Base-by-base conservation (phyloP, 2,329 filamentous ascomycete genomes). In the Ceratocystis alfenasii region DNA sequence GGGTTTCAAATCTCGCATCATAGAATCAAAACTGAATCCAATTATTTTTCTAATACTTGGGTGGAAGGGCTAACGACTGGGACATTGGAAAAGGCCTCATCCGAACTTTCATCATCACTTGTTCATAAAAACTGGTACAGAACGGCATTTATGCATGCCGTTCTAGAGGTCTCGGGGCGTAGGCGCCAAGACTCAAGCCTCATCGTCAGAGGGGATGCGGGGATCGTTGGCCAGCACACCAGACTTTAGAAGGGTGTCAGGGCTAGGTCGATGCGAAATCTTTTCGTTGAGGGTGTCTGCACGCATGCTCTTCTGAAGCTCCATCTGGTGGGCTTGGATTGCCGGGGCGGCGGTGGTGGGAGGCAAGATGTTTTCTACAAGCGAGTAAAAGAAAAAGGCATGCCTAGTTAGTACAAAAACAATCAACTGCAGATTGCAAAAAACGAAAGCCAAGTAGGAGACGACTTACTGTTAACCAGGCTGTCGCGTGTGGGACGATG, bases 261-360 rank as follows among this genome's bases (percentile, higher is more conserved):
- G 87, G 45, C 83, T 80, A 1, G 92, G 92, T 22, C 92, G 83
- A 71, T 87, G 82, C 72, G 87, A 83, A 69, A 96, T 85, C 75
- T 92, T 92, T 72, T 95, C 90, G 75, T 95, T 94, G 69, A 96
- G 81, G 65, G 82, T 87, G 75, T 96, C 89, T 68, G 86, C 88
- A 15, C 88, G 84, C 91, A 96, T 96, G 75, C 90, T 87, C 74
- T 87, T 90, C 75, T 91, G 84, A 50, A 96, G 85, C 75, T 91
- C 85, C 53, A 96, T 85, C 75, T 94, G 90, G 69, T 90, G 85
- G 66, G 87, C 90, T 73, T 87, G 86, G 65, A 96, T 79, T 1
- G 87, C 83, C 0, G 92, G 91, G 0, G 91, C 90, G 20, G 88
- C 90, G 63, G 76, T 87, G 41, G 88, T 88, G 66, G 86, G 84